Conservation (phyloP, 345 rosid genomes). For the Eutrema heterophyllum region DNA sequence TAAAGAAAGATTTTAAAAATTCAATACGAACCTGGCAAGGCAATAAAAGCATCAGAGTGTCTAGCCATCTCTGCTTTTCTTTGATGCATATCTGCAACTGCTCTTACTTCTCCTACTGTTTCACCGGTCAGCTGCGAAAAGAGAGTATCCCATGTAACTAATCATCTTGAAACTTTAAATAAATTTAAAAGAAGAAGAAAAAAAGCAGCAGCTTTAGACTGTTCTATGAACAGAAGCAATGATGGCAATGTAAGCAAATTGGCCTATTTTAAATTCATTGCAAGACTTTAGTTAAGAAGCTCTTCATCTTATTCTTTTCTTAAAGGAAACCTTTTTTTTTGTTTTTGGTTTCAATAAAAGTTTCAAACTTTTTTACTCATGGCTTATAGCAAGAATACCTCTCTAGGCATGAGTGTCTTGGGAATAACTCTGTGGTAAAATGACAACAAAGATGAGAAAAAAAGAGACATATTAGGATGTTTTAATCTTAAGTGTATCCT, state of each 20-base stretch:
- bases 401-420: conserved; percentile 99
- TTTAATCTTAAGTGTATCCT: background rate
- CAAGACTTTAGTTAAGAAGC: conserved; percentile 17
- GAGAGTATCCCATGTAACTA: conserved; percentile 5
- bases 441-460: background rate
- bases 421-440: conserved; percentile 81
- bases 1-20: background rate
- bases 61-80: conserved; percentile 99
- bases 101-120: conserved; percentile 98
- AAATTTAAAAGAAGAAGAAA: conserved; percentile 1
- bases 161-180: conserved; percentile 10
- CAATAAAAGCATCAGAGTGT: conserved; percentile 99
- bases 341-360: conserved; percentile 1
- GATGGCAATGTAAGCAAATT: conserved; percentile 27
- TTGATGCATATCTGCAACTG: conserved; percentile 98
- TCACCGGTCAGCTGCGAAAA: conserved; percentile 85
- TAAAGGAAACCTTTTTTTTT: background rate
- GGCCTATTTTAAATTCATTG: conserved; percentile 10
- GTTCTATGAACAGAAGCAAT: conserved; percentile 35
- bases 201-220: conserved; percentile 24
- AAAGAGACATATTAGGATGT: background rate
- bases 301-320: background rate
- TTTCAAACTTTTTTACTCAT: conserved; percentile 32
- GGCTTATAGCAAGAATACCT: conserved; percentile 45
- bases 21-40: conserved; percentile 83